phyloP scores from a whole-genome alignment of 768 basidiomycete species.

The Rhizopogon vesiculosus region DNA sequence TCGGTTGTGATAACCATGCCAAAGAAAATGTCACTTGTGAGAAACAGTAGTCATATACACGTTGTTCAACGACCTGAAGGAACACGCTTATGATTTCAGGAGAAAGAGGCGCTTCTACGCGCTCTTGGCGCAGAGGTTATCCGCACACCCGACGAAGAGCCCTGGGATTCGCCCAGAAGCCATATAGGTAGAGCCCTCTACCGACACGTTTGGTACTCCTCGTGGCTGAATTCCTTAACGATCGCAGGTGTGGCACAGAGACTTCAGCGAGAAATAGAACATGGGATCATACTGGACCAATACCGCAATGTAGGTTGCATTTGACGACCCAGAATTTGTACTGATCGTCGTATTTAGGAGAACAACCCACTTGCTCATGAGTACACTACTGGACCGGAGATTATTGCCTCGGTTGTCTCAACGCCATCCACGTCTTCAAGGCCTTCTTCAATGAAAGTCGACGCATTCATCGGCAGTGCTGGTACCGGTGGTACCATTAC shows the following conservation, averaged over 20 bases:
- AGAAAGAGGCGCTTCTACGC: constrained; percentile 90
- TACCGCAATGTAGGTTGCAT: constrained; percentile 62
- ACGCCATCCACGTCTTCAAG: constrained; percentile 54
- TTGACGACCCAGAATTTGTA: neutral
- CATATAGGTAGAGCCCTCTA: constrained; percentile 75
- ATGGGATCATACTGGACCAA: constrained; percentile 91
- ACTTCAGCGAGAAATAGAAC: constrained; percentile 72
- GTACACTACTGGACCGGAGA: constrained; percentile 86
- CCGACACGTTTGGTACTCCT: constrained; percentile 32
- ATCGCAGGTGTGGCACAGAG: constrained; percentile 79
- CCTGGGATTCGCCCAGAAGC: constrained; percentile 85
- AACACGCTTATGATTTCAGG: constrained; percentile 32
- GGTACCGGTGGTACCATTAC: constrained; percentile 96
- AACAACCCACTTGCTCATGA: constrained; percentile 94
- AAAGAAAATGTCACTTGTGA: constrained; percentile 87
- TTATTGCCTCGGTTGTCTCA: constrained; percentile 69
- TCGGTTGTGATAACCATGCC: constrained; percentile 87
- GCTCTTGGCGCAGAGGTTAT: constrained; percentile 93
- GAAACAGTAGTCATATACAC: constrained; percentile 14
- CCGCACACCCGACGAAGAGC: constrained; percentile 86
- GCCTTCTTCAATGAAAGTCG: constrained; percentile 71
- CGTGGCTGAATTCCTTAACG: constrained; percentile 88
- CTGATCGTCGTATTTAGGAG: constrained; percentile 31
- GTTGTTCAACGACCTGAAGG: neutral
- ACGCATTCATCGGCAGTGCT: constrained; percentile 79